phyloP scores from a whole-genome alignment of 805 yeast species.

The Myxozyma nipponensis region DNA sequence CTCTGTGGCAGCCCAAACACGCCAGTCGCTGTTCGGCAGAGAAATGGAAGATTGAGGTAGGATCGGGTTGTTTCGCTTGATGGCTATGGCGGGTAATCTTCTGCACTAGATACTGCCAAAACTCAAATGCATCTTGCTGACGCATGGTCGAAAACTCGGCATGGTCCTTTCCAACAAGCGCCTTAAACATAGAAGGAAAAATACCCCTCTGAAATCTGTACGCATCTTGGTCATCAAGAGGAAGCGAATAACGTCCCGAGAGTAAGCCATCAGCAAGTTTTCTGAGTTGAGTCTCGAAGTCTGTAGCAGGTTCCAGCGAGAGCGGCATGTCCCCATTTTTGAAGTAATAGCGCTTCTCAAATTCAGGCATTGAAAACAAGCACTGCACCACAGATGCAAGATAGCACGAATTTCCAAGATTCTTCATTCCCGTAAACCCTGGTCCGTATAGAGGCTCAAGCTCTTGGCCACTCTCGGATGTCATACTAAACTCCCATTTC shows the following conservation, averaged over 20 bases:
- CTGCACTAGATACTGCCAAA: constrained; percentile 63
- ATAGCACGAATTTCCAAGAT: constrained; percentile 92
- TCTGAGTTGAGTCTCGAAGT: constrained; percentile 68
- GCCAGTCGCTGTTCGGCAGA: constrained; percentile 60
- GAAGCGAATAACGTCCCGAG: constrained; percentile 71
- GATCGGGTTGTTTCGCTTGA: constrained; percentile 33
- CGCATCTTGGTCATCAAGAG: constrained; percentile 36
- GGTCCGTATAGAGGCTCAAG: constrained; percentile 67
- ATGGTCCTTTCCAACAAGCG: constrained; percentile 71
- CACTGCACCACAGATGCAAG: constrained; percentile 76
- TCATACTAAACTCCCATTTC: constrained; percentile 88
- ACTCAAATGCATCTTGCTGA: constrained; percentile 96
- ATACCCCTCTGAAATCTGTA: constrained; percentile 66
- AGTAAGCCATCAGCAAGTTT: constrained; percentile 76
- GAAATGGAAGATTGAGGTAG: constrained; percentile 61
- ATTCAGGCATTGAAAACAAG: constrained; percentile 46
- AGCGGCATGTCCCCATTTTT: constrained; percentile 23
- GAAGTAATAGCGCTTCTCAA: constrained; percentile 33
- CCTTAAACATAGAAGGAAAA: constrained; percentile 70
- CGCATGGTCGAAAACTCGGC: constrained; percentile 78
- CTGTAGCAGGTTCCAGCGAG: constrained; percentile 53
- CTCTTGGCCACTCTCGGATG: constrained; percentile 62
- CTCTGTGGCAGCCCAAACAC: constrained; percentile 56
- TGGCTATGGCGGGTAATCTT: constrained; percentile 40
- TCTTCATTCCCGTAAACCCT: constrained; percentile 77